Conservation (phyloP, 805 yeast species). For the Candida montana region DNA sequence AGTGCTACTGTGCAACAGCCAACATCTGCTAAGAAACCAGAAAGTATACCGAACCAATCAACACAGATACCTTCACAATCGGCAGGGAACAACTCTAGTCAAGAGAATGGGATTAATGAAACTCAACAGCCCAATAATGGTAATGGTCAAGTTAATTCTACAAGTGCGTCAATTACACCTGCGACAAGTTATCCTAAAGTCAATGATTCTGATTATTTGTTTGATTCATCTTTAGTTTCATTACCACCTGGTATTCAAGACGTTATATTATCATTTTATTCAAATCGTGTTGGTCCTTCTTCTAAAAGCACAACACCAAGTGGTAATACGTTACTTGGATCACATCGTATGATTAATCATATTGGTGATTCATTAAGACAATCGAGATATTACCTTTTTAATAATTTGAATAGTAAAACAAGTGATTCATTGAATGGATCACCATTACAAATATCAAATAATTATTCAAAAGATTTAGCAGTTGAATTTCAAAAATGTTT, state of each 20-base stretch:
- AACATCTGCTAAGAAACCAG: not conserved
- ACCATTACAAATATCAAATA: not conserved
- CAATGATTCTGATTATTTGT: slow-evolving; percentile 16
- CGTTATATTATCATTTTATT: slow-evolving; percentile 24
- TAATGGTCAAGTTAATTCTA: not conserved
- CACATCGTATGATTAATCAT: slow-evolving; percentile 8
- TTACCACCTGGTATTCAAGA: slow-evolving; percentile 30
- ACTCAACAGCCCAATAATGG: not conserved
- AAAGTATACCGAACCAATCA: not conserved
- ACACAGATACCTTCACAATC: not conserved
- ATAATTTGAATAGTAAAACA: not conserved
- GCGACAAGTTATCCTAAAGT: slow-evolving; percentile 9
- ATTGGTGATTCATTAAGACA: slow-evolving; percentile 6
- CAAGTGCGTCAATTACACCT: not conserved
- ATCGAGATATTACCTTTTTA: slow-evolving; percentile 8
- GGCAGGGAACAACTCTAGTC: too few species aligned
- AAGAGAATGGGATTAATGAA: too few species aligned
- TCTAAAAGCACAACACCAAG: slow-evolving; percentile 3
- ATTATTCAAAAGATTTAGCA: slow-evolving; percentile 8
- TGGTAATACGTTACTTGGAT: not conserved
- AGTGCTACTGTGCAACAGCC: slow-evolving; percentile 5
- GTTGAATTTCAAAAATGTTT: slow-evolving; percentile 14
- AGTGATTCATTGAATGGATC: not conserved
- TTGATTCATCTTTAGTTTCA: slow-evolving; percentile 16
- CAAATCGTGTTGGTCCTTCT: slow-evolving; percentile 9